A percentile compares a stretch with the other conserved stretches of the same genome.
Evolutionary conservation across 2,329 filamentous ascomycete species (phyloP).

Genomic region (Capronia americana): DNA sequence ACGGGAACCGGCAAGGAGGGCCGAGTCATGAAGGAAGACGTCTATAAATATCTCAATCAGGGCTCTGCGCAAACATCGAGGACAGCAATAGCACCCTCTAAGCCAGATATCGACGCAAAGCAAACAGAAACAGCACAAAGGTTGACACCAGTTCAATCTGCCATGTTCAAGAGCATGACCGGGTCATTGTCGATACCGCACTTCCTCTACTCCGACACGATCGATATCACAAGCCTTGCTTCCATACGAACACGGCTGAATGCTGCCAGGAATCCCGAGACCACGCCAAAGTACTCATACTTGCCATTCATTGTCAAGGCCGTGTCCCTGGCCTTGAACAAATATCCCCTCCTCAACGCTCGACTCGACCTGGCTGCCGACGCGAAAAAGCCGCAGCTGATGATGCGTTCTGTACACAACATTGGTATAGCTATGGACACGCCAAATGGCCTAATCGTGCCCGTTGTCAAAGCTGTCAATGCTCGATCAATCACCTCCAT

Average conservation of each 20-base stretch:
- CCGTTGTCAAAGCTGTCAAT: constrained; percentile 85
- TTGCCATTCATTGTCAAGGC: constrained; percentile 97
- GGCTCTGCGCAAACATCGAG: constrained; percentile 48
- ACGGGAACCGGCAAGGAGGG: constrained; percentile 88
- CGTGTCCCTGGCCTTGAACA: constrained; percentile 79
- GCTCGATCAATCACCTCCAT: constrained; percentile 77
- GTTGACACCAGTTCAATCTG: constrained; percentile 79
- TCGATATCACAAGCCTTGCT: constrained; percentile 79
- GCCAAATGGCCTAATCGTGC: constrained; percentile 83
- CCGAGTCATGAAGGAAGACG: constrained; percentile 89
- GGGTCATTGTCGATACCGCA: constrained; percentile 88
- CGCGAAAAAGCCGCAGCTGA: constrained; percentile 72
- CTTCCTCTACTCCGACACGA: constrained; percentile 91
- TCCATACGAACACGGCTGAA: constrained; percentile 78
- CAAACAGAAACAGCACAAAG: constrained; percentile 73
- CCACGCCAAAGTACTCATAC: constrained; percentile 76
- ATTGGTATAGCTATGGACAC: constrained; percentile 97
- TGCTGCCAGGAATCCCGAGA: constrained; percentile 54
- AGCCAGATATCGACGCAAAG: constrained; percentile 49
- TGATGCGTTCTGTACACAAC: constrained; percentile 85
- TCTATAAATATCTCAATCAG: constrained; percentile 72
- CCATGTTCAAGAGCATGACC: constrained; percentile 99
- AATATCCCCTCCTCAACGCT: constrained; percentile 86
- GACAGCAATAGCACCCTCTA: constrained; percentile 44
- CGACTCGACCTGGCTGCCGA: constrained; percentile 70